Evolutionary conservation across 768 basidiomycete species (phyloP), one percentile per base, ranked within the genome.

Genomic region (Stropharia rugosoannulata): DNA sequence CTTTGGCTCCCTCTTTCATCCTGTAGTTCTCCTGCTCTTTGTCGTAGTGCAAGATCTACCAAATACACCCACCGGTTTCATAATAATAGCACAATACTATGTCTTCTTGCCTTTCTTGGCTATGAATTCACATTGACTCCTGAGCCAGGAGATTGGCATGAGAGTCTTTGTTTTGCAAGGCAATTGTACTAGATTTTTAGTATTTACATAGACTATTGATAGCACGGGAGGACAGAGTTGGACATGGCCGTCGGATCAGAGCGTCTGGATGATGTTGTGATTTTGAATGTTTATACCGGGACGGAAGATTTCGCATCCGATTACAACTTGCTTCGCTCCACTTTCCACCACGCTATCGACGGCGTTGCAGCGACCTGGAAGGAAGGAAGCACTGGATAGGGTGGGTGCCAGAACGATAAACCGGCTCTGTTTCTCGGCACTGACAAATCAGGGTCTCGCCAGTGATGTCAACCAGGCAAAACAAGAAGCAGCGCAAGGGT

Each of bases 381-480:
- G 45, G 19, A 90, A 90, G 8, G 93, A 93, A 72, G 89, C 90
- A 0, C 90, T 92, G 64, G 83, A 88, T 1, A 91, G 93, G 79
- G 88, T 85, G 38, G 47, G 49, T 32, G 29, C 15, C 12, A 13
- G 42, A 22, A 22, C 22, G 22, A 22, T 22, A 22, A 27, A 25
- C 22, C 16, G 42, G 36, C 18, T 16, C 54, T 46, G 54, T 32
- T 13, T 55, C 38, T 16, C 54, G 45, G 46, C 43, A 43, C 60
- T 61, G 63, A 64, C 60, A 56, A 64, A 62, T 64, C 59, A 61
- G 51, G 56, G 57, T 48, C 57, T 57, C 60, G 57, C 56, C 62
- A 61, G 61, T 64, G 54, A 69, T 69, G 83, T 79, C 83, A 75
- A 75, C 82, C 73, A 75, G 81, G 58, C 82, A 80, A 77, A 83